These are phyloP conservation scores for Turritis glabra DNA, from an alignment of 345 rosid species.

Conservation along the genomic window DNA sequence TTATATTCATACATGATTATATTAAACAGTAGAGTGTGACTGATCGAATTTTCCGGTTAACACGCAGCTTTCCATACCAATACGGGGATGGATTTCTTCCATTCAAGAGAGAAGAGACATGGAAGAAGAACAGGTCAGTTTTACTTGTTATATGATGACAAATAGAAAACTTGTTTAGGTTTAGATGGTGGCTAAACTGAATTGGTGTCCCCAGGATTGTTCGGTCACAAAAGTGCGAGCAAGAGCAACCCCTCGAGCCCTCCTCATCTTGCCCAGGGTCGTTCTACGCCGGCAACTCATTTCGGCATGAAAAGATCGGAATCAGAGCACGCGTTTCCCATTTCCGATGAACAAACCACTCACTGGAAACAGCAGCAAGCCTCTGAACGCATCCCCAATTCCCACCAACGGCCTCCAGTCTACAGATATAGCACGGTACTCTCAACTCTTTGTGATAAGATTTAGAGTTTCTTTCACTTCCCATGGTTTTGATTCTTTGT, in stretches of 20 bases:
- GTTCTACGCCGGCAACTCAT: background rate
- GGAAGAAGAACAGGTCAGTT: conserved; percentile 35
- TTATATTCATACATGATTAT: too few species aligned
- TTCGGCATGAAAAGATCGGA: conserved; percentile 26
- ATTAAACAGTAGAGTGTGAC: too few species aligned
- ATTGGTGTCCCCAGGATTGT: conserved; percentile 22
- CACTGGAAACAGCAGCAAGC: conserved; percentile 35
- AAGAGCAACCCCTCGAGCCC: conserved; percentile 40
- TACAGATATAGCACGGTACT: conserved; percentile 32
- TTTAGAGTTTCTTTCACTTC: background rate
- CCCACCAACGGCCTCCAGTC: conserved; percentile 36
- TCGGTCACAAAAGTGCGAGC: conserved; percentile 24
- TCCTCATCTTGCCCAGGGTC: conserved; percentile 17
- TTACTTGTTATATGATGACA: background rate
- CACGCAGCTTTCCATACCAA: background rate
- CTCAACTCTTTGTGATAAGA: background rate
- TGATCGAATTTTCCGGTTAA: background rate
- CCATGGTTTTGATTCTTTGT: background rate
- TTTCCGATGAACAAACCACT: conserved; percentile 32
- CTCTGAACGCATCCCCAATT: conserved; percentile 34
- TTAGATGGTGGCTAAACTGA: background rate
- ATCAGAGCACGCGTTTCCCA: conserved; percentile 29
- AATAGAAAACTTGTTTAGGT: background rate
- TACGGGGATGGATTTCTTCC: conserved; percentile 34
- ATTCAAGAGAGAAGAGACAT: conserved; percentile 19